phyloP scores from a whole-genome alignment of 192 early-diverging fungal species.

The Linnemannia schmuckeri region DNA sequence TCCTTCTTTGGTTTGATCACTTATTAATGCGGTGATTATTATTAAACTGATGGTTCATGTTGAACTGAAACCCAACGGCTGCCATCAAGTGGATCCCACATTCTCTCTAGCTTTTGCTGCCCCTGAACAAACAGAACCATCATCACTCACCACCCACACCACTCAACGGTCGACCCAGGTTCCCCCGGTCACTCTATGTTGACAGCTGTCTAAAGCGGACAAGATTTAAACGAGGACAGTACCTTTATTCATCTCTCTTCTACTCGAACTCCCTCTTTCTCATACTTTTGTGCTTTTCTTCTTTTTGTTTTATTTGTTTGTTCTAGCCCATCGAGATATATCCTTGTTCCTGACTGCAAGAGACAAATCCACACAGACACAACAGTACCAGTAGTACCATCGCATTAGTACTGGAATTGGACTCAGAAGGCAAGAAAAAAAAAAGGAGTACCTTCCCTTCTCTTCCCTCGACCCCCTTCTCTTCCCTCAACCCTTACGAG shows the following conservation, averaged over 20 bases:
- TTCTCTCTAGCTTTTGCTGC: not conserved
- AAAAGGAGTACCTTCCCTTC: not conserved
- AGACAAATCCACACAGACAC: not conserved
- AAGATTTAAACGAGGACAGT: not conserved
- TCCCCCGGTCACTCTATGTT: not conserved
- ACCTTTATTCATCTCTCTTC: not conserved
- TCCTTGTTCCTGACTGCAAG: not conserved
- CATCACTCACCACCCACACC: not conserved
- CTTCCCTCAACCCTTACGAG: not conserved
- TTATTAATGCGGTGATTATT: no score
- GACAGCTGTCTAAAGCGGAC: not conserved
- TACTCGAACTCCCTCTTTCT: not conserved
- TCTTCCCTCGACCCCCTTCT: not conserved
- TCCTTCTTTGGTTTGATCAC: not conserved
- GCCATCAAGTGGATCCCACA: not conserved
- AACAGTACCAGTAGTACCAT: not conserved
- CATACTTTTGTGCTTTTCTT: not conserved
- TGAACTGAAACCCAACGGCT: not conserved
- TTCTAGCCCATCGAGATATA: not conserved
- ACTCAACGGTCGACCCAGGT: not conserved
- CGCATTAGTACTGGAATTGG: not conserved
- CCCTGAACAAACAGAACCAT: not conserved
- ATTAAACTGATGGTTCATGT: not conserved
- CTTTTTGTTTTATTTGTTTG: not conserved
- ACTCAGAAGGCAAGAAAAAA: not conserved